Evolutionary conservation across 805 yeast genomes (phyloP), one percentile per base, ranked within the genome.

Genomic region (Kockiozyma suomiensis): DNA sequence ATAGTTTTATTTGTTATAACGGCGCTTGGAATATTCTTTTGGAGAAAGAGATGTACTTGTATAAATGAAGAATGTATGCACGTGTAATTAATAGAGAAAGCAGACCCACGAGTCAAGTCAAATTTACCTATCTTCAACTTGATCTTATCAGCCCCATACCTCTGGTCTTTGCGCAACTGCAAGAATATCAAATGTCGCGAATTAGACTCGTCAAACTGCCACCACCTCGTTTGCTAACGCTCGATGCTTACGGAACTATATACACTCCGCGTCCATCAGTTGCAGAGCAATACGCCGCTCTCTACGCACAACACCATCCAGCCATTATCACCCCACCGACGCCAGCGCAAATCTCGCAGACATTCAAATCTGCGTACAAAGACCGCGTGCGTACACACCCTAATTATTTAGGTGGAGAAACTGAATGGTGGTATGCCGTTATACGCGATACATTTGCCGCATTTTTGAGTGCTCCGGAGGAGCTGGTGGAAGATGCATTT

Each of bases 181-280:
- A n/a, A 38, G n/a, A 17, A 4, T 17, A 38, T 2, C 19, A n/a
- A 15, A 7, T 17, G n/a, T n/a, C n/a, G n/a, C 17, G 41, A 23
- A 13, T 43, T 21, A 17, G 37, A 12, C 52, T 13, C 5, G 17
- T 55, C n/a, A 46, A 10, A 8, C 63, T 58, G 2, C 58, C 58
- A 1, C 58, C 59, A 4, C 59, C 61, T 10, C 50, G 55, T 2
- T 54, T 62, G 10, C 2, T 59, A 6, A 60, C 66, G 1, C 38
- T 62, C 48, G 66, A 62, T 32, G 66, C 66, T 5, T 62, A 54
- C 40, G 61, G 62, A 46, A 62, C 66, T 17, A 52, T 62, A 33
- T 62, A 59, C 57, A 50, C 15, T 15, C 66, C 66, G 12, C 40
- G 40, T 3, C 61, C 64, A 3, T 19, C 58, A 8, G 61, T 62